phyloP scores from a whole-genome alignment of 2,329 filamentous ascomycete species.

The Stemphylium lycopersici region DNA sequence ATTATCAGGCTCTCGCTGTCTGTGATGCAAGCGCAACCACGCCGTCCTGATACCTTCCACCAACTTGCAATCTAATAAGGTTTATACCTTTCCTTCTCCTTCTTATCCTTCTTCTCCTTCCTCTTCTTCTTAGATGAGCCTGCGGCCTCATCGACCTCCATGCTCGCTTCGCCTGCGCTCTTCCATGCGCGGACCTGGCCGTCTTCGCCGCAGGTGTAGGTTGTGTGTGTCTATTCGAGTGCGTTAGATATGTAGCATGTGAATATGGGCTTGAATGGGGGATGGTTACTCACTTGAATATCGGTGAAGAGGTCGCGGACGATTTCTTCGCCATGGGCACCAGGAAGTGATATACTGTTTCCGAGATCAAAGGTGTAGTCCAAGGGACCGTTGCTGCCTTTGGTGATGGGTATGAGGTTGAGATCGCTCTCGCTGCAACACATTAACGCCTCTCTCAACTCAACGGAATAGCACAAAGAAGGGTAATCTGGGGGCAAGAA shows the following conservation, averaged over 20 bases:
- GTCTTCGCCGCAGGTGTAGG: constrained; percentile 59
- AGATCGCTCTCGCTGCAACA: constrained; percentile 34
- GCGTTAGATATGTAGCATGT: constrained; percentile 3
- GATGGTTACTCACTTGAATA: constrained; percentile 33
- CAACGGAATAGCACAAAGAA: background rate
- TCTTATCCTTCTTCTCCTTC: constrained; percentile 35
- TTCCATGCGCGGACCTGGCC: constrained; percentile 54
- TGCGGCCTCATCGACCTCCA: constrained; percentile 35
- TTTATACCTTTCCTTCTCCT: constrained; percentile 48
- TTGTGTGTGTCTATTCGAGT: constrained; percentile 34
- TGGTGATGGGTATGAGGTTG: constrained; percentile 40
- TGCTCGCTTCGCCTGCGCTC: constrained; percentile 22
- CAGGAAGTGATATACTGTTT: constrained; percentile 41
- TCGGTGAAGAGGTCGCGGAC: constrained; percentile 55
- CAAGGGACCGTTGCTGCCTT: constrained; percentile 27
- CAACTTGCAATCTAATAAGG: constrained; percentile 38
- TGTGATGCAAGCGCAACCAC: too few relatives aligned
- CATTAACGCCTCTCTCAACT: background rate
- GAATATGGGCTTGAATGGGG: background rate
- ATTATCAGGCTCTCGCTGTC: too few relatives aligned
- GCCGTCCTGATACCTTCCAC: too few relatives aligned
- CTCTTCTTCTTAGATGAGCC: constrained; percentile 30
- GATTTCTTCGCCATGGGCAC: constrained; percentile 57
- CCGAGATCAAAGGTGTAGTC: constrained; percentile 38
- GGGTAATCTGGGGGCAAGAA: background rate